Percentiles rank a stretch among this genome's conserved stretches.
Conservation (phyloP, 1,284 basidiomycete genomes). For the Leccinum fallax region DNA sequence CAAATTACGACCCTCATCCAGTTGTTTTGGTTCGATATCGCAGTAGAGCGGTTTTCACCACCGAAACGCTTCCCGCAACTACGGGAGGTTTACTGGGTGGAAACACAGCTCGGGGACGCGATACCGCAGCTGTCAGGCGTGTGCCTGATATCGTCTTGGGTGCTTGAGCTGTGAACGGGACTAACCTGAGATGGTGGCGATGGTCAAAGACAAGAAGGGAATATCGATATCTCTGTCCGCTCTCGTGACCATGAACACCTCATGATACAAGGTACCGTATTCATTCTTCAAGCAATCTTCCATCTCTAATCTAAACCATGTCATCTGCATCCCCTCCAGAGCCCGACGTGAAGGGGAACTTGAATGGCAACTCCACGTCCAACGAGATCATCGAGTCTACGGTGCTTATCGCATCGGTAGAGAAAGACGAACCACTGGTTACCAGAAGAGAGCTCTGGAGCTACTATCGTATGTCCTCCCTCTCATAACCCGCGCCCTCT, state of each 20-base stretch:
- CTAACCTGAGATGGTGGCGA: slow-evolving; percentile 7
- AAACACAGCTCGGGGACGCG: background rate
- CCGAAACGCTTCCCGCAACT: slow-evolving; percentile 6
- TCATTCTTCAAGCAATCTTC: background rate
- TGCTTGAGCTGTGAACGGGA: slow-evolving; percentile 1
- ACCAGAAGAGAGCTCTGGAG: slow-evolving; percentile 69
- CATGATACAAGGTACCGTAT: background rate
- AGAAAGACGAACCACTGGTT: slow-evolving; percentile 55
- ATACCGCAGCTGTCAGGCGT: slow-evolving; percentile 21
- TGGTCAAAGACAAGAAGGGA: background rate
- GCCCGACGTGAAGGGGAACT: slow-evolving; percentile 1
- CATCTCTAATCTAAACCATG: slow-evolving; percentile 5
- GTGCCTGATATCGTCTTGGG: slow-evolving; percentile 30
- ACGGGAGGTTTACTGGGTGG: background rate
- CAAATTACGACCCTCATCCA: slow-evolving; percentile 36
- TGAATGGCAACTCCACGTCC: slow-evolving; percentile 4
- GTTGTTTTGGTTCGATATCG: slow-evolving; percentile 9
- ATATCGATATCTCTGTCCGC: background rate
- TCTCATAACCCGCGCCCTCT: slow-evolving; percentile 10
- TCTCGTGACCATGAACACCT: slow-evolving; percentile 7
- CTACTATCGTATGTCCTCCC: slow-evolving; percentile 55
- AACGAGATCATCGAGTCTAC: slow-evolving; percentile 2
- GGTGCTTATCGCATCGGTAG: slow-evolving; percentile 37
- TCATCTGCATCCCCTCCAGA: slow-evolving; percentile 2
- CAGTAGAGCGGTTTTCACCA: slow-evolving; percentile 21